A percentile compares a stretch with the other conserved stretches of the same genome.
phyloP scores from a whole-genome alignment of 2,329 filamentous ascomycete genomes.

The Pezicula rhizophila region DNA sequence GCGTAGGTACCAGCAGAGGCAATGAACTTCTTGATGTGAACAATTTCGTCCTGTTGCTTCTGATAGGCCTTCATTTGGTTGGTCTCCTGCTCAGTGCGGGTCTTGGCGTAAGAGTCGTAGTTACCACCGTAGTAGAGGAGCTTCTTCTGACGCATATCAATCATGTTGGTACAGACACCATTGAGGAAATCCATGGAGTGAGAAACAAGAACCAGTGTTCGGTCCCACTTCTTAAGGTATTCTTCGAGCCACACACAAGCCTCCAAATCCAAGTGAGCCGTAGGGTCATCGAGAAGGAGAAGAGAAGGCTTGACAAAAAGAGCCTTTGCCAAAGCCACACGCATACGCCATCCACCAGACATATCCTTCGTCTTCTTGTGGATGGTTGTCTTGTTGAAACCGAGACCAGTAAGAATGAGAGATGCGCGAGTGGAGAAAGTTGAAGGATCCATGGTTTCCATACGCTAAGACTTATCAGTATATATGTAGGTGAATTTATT shows the following conservation, averaged over 20 bases:
- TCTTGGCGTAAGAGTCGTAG: conserved; percentile 98
- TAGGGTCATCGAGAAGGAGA: conserved; percentile 94
- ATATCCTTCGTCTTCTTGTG: conserved; percentile 99
- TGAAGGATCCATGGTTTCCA: conserved; percentile 97
- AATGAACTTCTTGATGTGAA: conserved; percentile 99
- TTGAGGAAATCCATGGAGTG: conserved; percentile 99
- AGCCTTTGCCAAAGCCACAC: conserved; percentile 93
- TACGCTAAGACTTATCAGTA: conserved; percentile 56
- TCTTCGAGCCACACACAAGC: conserved; percentile 99
- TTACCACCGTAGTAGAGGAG: conserved; percentile 99
- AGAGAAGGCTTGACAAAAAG: conserved; percentile 97
- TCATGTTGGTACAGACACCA: conserved; percentile 97
- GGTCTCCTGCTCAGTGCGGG: conserved; percentile 83
- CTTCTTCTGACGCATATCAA: conserved; percentile 88
- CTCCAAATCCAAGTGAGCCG: conserved; percentile 97
- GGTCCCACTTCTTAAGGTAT: conserved; percentile 99
- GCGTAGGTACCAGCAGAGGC: conserved; percentile 98
- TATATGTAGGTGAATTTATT: conserved; percentile 1
- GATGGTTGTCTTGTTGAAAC: conserved; percentile 97
- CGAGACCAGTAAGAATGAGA: conserved; percentile 94
- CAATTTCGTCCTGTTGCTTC: conserved; percentile 98
- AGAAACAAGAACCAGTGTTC: conserved; percentile 91
- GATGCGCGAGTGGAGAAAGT: conserved; percentile 95
- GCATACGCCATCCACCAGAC: conserved; percentile 99
- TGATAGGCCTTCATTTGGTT: conserved; percentile 99